Conservation (phyloP, 2,329 filamentous ascomycete genomes). For the Fusarium avenaceum region DNA sequence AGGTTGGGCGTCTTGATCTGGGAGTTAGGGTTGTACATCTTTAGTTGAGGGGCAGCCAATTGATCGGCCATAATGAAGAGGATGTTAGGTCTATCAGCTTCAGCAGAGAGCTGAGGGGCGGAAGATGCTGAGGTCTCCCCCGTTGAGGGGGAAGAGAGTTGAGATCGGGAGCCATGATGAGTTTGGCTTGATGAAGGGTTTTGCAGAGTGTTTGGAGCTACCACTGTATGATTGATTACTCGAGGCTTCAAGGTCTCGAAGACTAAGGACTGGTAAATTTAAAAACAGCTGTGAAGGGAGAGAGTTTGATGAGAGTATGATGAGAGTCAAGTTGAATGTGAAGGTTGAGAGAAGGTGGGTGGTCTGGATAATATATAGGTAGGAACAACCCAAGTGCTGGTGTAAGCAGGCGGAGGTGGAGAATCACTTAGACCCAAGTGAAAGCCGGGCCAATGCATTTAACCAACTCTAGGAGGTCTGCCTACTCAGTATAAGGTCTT, state of each 20-base stretch:
- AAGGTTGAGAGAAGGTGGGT: constrained; percentile 12
- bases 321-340: background rate
- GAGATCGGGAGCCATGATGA: constrained; percentile 77
- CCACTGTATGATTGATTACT: background rate
- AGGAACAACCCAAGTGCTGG: constrained; percentile 1
- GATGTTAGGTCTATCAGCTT: constrained; percentile 58
- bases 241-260: background rate
- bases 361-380: constrained; percentile 26
- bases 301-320: constrained; percentile 2
- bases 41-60: constrained; percentile 88
- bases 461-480: constrained; percentile 20
- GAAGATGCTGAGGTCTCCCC: constrained; percentile 36
- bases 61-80: constrained; percentile 97
- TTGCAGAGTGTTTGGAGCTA: background rate
- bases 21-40: constrained; percentile 90
- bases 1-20: constrained; percentile 94
- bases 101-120: constrained; percentile 35
- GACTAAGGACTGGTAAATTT: constrained; percentile 7
- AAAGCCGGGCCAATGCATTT: constrained; percentile 24
- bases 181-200: background rate
- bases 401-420: constrained; percentile 1
- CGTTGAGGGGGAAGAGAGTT: constrained; percentile 76
- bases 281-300: constrained; percentile 7
- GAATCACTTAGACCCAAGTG: constrained; percentile 3
- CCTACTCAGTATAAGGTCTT: constrained; percentile 14